phyloP scores from a whole-genome alignment of 148 eudicot species.

The Dysphania ambrosioides region DNA sequence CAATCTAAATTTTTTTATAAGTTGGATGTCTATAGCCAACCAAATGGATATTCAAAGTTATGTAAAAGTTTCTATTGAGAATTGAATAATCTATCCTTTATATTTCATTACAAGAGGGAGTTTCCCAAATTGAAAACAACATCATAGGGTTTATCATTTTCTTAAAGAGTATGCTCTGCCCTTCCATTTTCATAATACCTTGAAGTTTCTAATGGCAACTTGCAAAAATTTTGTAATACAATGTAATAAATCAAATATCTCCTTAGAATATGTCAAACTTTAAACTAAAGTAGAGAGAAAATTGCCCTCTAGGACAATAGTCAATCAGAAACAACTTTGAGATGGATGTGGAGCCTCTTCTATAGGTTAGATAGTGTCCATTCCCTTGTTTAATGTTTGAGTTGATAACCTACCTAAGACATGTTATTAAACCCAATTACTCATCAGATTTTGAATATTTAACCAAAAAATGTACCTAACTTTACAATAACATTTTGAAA shows the following conservation, averaged over 20 bases:
- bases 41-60: neutral
- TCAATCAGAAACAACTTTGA: neutral
- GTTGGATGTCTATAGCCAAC: neutral
- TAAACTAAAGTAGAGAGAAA: neutral
- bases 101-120: neutral
- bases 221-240: neutral
- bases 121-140: neutral
- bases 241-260: neutral
- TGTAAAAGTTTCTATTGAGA: neutral
- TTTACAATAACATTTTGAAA: neutral
- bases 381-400: too few relatives aligned
- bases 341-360: neutral
- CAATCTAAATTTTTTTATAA: neutral
- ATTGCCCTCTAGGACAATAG: neutral
- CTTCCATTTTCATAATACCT: neutral
- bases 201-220: neutral
- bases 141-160: neutral
- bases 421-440: too few relatives aligned
- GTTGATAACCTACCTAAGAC: too few relatives aligned
- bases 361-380: too few relatives aligned
- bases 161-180: neutral
- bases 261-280: neutral
- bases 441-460: neutral
- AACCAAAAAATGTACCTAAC: neutral
- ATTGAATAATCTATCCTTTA: neutral